Evolutionary conservation across 208 protist species (phyloP).

Genomic region (Vickermania spadyakhi): DNA sequence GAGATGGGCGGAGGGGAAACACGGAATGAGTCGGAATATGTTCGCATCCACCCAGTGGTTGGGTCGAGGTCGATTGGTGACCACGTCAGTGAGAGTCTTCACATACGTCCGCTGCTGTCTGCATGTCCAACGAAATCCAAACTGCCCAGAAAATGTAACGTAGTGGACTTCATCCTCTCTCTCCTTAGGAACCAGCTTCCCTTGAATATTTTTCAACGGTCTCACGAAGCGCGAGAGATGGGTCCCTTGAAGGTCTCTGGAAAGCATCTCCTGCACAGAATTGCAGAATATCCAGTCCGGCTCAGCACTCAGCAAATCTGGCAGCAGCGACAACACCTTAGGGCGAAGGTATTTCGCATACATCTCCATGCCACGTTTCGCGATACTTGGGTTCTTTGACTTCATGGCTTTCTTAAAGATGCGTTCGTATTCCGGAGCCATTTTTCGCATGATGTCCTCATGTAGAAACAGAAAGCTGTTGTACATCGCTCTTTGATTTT

Average conservation of each 20-base stretch:
- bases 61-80: neutral
- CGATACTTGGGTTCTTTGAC: neutral
- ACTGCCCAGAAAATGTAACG: neutral
- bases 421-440: neutral
- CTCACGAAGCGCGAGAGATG: conserved; percentile 4
- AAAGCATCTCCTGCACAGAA: conserved; percentile 1
- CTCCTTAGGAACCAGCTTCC: neutral
- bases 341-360: neutral
- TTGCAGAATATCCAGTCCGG: conserved; percentile 7
- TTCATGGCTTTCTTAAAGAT: conserved; percentile 2
- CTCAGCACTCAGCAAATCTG: neutral
- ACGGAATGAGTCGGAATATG: conserved; percentile 3
- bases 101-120: conserved; percentile 18
- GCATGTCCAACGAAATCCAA: conserved; percentile 14
- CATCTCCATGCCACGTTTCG: neutral
- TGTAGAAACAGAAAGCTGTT: neutral
- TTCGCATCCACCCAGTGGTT: neutral
- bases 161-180: neutral
- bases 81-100: conserved; percentile 3
- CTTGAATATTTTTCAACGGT: neutral
- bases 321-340: neutral
- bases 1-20: conserved; percentile 10
- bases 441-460: neutral
- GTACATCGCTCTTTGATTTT: neutral
- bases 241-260: conserved; percentile 5